Conservation (phyloP, 169 alveolate genomes). For the Plasmodium relictum region DNA sequence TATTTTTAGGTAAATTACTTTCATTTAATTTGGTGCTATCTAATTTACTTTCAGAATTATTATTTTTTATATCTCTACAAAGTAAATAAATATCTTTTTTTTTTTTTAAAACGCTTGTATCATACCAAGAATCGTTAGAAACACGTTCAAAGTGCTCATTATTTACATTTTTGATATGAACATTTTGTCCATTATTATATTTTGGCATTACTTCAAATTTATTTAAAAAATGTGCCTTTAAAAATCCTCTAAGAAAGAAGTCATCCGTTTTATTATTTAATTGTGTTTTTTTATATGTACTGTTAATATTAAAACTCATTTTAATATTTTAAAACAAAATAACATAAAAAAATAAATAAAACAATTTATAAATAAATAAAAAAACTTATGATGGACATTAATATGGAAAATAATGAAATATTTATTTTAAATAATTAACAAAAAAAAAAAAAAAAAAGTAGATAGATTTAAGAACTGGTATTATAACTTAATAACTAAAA, state of each 20-base stretch:
- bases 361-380: not conserved
- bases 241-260: conserved; percentile 13
- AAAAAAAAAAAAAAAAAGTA: not conserved
- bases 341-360: not conserved
- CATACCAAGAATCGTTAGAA: conserved; percentile 76
- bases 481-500: too few relatives aligned
- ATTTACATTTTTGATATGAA: not conserved
- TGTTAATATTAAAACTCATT: conserved; percentile 27
- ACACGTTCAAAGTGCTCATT: conserved; percentile 49
- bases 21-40: conserved; percentile 3
- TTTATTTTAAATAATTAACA: not conserved
- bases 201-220: conserved; percentile 39
- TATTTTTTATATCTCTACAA: conserved; percentile 42
- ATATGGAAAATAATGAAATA: too few relatives aligned
- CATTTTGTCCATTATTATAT: not conserved
- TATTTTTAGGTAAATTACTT: not conserved
- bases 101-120: conserved; percentile 38
- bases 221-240: conserved; percentile 6
- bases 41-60: conserved; percentile 1
- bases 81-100: conserved; percentile 55
- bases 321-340: not conserved
- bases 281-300: conserved; percentile 7
- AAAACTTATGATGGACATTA: not conserved
- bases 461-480: not conserved
- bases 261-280: conserved; percentile 24